Evolutionary conservation across 1,284 basidiomycete genomes (phyloP).

Genomic region (Heterobasidion occidentale): DNA sequence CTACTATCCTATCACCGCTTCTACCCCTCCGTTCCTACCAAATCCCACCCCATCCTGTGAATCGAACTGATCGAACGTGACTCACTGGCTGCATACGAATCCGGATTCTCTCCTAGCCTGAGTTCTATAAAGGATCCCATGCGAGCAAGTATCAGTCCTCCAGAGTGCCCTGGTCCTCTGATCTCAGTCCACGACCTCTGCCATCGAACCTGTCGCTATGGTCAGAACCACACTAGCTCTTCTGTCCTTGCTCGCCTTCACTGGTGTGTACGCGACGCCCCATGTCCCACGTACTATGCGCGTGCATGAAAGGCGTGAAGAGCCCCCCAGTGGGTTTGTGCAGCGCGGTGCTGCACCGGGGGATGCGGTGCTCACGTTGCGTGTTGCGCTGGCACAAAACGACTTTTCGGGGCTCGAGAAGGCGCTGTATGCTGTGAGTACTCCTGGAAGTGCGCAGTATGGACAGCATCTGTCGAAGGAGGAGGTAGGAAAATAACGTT

Average conservation of each 20-base stretch:
- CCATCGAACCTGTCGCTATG: neutral
- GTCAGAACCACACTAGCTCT: neutral
- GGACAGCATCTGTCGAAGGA: slow-evolving; percentile 22
- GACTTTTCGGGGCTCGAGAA: slow-evolving; percentile 22
- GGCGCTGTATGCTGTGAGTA: slow-evolving; percentile 20
- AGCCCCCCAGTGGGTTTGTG: neutral
- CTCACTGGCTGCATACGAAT: too few relatives aligned
- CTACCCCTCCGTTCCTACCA: too few relatives aligned
- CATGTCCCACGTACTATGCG: neutral
- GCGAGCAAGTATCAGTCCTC: too few relatives aligned
- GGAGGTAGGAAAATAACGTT: slow-evolving; percentile 13
- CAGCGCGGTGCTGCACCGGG: slow-evolving; percentile 9
- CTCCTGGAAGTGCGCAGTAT: slow-evolving; percentile 19
- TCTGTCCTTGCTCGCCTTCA: neutral
- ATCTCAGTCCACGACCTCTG: too few relatives aligned
- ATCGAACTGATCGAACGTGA: too few relatives aligned
- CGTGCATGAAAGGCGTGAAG: slow-evolving; percentile 1
- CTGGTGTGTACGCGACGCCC: slow-evolving; percentile 1
- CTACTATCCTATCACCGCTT: too few relatives aligned
- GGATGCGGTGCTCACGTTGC: slow-evolving; percentile 12
- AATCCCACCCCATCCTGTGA: too few relatives aligned
- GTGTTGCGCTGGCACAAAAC: slow-evolving; percentile 17
- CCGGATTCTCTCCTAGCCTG: too few relatives aligned
- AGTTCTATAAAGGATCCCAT: too few relatives aligned
- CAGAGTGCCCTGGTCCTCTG: too few relatives aligned